Conservation (phyloP, 1,284 basidiomycete genomes). For the Ceratobasidium sp. region DNA sequence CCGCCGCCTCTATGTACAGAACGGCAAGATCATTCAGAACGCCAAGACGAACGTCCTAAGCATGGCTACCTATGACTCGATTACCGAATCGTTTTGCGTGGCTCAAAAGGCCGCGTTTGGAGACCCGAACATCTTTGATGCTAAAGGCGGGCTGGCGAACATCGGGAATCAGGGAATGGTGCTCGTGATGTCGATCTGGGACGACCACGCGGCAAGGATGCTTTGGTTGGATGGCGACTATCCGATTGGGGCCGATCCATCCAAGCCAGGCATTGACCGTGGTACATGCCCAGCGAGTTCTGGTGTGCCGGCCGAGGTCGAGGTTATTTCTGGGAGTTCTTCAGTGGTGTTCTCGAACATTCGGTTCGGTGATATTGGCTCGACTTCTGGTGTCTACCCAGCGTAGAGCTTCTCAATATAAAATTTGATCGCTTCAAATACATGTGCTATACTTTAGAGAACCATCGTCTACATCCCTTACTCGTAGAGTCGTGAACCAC, state of each 20-base stretch:
- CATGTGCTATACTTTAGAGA: too few species aligned
- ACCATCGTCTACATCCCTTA: too few species aligned
- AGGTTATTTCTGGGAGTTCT: constrained; percentile 54
- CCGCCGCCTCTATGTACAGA: constrained; percentile 68
- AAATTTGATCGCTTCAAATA: too few species aligned
- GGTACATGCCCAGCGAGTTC: constrained; percentile 66
- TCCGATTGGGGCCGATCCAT: constrained; percentile 61
- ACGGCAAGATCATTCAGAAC: constrained; percentile 67
- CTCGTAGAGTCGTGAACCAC: too few species aligned
- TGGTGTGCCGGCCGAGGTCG: constrained; percentile 64
- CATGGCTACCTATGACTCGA: constrained; percentile 53
- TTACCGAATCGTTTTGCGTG: constrained; percentile 61
- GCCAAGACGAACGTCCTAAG: constrained; percentile 58
- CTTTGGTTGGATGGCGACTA: constrained; percentile 70
- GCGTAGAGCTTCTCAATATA: too few species aligned
- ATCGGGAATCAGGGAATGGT: constrained; percentile 69
- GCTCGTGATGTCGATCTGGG: constrained; percentile 69
- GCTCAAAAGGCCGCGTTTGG: constrained; percentile 61
- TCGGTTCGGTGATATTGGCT: constrained; percentile 66
- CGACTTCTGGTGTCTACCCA: constrained; percentile 60
- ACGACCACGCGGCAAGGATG: constrained; percentile 69
- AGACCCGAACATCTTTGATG: constrained; percentile 63
- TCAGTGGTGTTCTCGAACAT: constrained; percentile 57
- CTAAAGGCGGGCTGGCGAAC: constrained; percentile 61
- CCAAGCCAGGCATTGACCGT: constrained; percentile 65